Percentiles rank a stretch among this genome's conserved stretches.
Evolutionary conservation across 2,329 filamentous ascomycete species (phyloP).

Genomic region (Cercospora nicotianae): DNA sequence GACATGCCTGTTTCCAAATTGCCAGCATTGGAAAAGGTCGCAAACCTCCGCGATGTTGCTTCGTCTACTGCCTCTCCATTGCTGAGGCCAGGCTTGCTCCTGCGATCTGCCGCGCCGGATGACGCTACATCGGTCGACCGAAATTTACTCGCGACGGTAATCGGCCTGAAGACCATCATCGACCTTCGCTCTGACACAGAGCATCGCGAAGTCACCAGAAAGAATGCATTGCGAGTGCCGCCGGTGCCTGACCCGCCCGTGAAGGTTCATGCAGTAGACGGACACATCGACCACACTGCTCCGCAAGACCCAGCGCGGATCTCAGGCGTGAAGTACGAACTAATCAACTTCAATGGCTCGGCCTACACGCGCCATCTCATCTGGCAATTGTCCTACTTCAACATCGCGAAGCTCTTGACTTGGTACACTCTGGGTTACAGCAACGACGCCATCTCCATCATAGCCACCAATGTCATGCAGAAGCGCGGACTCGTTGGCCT

Average conservation of each 20-base stretch:
- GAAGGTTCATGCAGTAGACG: neutral
- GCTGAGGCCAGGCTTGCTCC: constrained; percentile 28
- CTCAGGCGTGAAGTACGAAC: constrained; percentile 60
- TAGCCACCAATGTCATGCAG: constrained; percentile 70
- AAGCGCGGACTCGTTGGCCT: constrained; percentile 70
- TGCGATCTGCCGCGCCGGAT: constrained; percentile 52
- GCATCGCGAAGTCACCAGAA: constrained; percentile 50
- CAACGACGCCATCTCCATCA: constrained; percentile 66
- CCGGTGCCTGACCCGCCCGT: constrained; percentile 41
- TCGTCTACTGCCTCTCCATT: constrained; percentile 56
- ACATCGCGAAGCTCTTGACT: constrained; percentile 62
- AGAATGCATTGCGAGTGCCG: constrained; percentile 53
- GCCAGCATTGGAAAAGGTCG: constrained; percentile 56
- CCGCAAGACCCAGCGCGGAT: constrained; percentile 59
- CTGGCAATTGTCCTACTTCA: constrained; percentile 66
- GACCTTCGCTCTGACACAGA: constrained; percentile 74
- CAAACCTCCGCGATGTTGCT: constrained; percentile 78
- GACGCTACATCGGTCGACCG: constrained; percentile 69
- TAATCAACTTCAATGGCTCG: constrained; percentile 73
- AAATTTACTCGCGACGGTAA: constrained; percentile 57
- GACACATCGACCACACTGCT: neutral
- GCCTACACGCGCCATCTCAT: constrained; percentile 69
- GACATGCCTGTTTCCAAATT: neutral
- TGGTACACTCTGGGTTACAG: constrained; percentile 68
- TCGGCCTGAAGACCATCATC: constrained; percentile 69